These are phyloP conservation scores for Fusarium compactum DNA, from an alignment of 2,329 filamentous ascomycete species.

Conservation along the genomic window DNA sequence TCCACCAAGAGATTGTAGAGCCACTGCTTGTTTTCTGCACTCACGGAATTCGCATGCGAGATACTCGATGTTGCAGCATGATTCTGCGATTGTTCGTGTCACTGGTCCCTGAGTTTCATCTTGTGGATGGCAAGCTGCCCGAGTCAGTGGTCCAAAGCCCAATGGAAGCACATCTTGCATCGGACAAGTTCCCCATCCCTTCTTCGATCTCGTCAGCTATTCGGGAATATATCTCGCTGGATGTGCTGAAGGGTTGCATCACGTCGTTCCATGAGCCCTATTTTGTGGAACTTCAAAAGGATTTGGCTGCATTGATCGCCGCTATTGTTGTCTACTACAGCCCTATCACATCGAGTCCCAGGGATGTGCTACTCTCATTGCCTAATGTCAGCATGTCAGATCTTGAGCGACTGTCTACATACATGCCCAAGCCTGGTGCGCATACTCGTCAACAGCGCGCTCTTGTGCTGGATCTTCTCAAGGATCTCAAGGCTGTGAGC, in stretches of 20 bases:
- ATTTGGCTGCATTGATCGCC: slow-evolving; percentile 88
- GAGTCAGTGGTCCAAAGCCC: slow-evolving; percentile 41
- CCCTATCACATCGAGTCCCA: slow-evolving; percentile 75
- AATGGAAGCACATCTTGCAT: slow-evolving; percentile 47
- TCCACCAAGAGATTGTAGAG: slow-evolving; percentile 81
- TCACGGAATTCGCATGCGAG: slow-evolving; percentile 88
- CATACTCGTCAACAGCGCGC: slow-evolving; percentile 82
- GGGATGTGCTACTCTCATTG: slow-evolving; percentile 80
- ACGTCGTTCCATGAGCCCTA: slow-evolving; percentile 93
- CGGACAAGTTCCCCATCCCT: slow-evolving; percentile 62
- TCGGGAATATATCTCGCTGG: slow-evolving; percentile 88
- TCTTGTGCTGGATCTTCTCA: slow-evolving; percentile 84
- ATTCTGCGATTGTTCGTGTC: slow-evolving; percentile 88
- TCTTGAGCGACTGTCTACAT: slow-evolving; percentile 73
- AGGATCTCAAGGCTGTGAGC: slow-evolving; percentile 88
- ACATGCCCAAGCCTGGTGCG: slow-evolving; percentile 68
- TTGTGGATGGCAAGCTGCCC: slow-evolving; percentile 48
- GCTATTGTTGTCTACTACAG: slow-evolving; percentile 84
- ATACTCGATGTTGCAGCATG: slow-evolving; percentile 87
- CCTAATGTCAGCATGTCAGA: slow-evolving; percentile 79
- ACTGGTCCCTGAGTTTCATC: slow-evolving; percentile 86
- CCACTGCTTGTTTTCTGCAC: slow-evolving; percentile 92
- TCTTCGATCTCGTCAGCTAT: slow-evolving; percentile 72
- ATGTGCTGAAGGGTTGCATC: slow-evolving; percentile 91
- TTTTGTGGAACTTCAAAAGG: slow-evolving; percentile 95